Base-by-base conservation (phyloP, 2,329 filamentous ascomycete genomes). In the Fusarium pininemorale region DNA sequence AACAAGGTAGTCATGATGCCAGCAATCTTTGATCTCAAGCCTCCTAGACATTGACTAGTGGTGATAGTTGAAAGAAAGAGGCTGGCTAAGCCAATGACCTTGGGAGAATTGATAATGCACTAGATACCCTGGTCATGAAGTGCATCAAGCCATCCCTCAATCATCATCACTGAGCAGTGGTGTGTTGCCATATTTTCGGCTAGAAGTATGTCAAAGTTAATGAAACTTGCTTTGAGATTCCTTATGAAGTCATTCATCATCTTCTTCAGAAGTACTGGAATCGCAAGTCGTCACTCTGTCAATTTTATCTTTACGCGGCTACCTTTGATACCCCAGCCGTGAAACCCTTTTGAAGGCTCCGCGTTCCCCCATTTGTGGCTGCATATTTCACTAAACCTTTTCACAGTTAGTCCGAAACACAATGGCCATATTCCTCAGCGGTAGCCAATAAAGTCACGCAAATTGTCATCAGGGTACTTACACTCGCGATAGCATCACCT, bases 391-490 rank as follows among this genome's bases (percentile, higher is more conserved):
- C 63, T 67, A 66, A 28, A 32, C 63, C 41, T 3, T 12, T 65
- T 61, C 22, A 1, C 35, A 16, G 6, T 39, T 63, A 63, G 59
- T 22, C 11, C 7, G 4, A 20, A 18, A 30, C 45, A 13, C 28
- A 30, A 26, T 57, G 35, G 41, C 5, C 8, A 42, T 37, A 14
- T 9, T 28, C 18, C 15, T 30, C 7, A 26, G 5, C 12, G 15
- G 18, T 38, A 41, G 44, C 73, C 75, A 77, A 76, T 75, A 1
- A 26, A 16, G 3, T 42, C n/a, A 5, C 6, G 3, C 13, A 39
- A 41, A 35, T 69, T 75, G 73, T 75, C 60, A 75, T 74, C 73
- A 63, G 41, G 55, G 60, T 63, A 56, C 47, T 47, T 50, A 51
- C 15, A 54, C 30, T 45, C 12, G 30, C 58, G 39, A 54, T 66